Evolutionary conservation across 306 rosid species (phyloP), one percentile per base, ranked within the genome.

Genomic region (Prunus persica): DNA sequence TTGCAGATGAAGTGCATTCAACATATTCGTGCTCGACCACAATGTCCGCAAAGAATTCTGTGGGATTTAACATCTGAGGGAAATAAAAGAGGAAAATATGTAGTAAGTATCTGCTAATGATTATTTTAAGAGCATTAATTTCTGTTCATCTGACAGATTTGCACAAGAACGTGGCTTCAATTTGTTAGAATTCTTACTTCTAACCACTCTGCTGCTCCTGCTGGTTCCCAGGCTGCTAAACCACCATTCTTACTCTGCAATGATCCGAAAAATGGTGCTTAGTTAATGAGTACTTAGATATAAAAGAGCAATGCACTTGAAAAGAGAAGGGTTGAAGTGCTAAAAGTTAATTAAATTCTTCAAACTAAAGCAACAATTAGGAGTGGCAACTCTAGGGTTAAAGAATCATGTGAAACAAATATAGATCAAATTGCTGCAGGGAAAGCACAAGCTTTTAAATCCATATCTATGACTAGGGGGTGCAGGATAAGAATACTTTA

Each of bases 211-310:
- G 43, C 83, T 27, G 78, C 91, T 57, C 85, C 81, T 54, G 88
- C 70, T 14, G 91, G 89, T 71, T 91, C 93, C 97, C 97, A 91
- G 0, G 85, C 91, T 4, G 91, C 18, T 69, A 89, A 72, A 63
- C 97, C 94, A 19, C 97, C 97, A 8, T 75, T 88, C 73, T 91
- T 84, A 74, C 94, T 85, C 97, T 91, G 58, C 71, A 80, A 43
- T 27, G 47, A 15, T 20, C 14, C 25, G 13, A 22, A 47, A 14
- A 47, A 16, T 51, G 43, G 6, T 38, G 43, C 14, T 2, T 30
- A 57, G n/a, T 47, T 46, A 14, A 57, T 38, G 11, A 54, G 25
- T n/a, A 3, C 2, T 4, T 6, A 22, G 12, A 38, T 15, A 20
- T 11, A 24, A 74, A 47, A 1, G 10, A 57, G 19, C 13, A 18